Evolutionary conservation across 140 eudicot species (phyloP), one percentile per base, ranked within the genome.

Genomic region (Bidens hawaiensis): DNA sequence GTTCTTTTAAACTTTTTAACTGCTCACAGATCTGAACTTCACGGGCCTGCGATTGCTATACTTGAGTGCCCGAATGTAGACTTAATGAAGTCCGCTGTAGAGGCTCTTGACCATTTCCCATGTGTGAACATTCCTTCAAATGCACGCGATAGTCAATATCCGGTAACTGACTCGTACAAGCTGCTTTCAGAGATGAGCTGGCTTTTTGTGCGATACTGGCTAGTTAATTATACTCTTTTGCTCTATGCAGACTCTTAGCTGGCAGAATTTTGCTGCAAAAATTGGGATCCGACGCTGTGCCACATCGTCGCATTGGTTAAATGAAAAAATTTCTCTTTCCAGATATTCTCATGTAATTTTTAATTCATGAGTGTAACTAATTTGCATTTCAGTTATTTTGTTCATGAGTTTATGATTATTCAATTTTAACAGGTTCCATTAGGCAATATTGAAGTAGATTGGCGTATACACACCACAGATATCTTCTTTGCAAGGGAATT

Each of bases 201-300:
- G 36, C 64, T 40, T 65, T 7, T 63, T 52, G 52, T n/a, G n/a
- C 33, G 26, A 68, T 64, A 40, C 64, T 15, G n/a, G n/a, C 64
- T 46, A 59, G n/a, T 53, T 19, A 12, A 30, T 57, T 22, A 59
- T 38, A 5, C 62, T 36, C 64, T 65, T 38, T 31, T 69, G 42
- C 60, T 59, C 41, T 60, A 6, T 74, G 25, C 27, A 91, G 98
- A 88, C 95, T 73, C 82, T 94, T 81, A 86, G 95, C 10, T 94
- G 99, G 99, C 99, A 94, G 81, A 76, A 60, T 67, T 73, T 78
- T 24, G 99, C 99, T 41, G 83, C 94, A 63, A 94, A 85, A 78
- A 63, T 81, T 43, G 97, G 88, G 53, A 66, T 85, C 85, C 99
- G 84, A 55, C 83, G 97, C 48, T 88, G 95, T 81, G 97, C 90